Evolutionary conservation across 1,139 yeast genomes (phyloP).

Genomic region (Geotrichum klebahnii): DNA sequence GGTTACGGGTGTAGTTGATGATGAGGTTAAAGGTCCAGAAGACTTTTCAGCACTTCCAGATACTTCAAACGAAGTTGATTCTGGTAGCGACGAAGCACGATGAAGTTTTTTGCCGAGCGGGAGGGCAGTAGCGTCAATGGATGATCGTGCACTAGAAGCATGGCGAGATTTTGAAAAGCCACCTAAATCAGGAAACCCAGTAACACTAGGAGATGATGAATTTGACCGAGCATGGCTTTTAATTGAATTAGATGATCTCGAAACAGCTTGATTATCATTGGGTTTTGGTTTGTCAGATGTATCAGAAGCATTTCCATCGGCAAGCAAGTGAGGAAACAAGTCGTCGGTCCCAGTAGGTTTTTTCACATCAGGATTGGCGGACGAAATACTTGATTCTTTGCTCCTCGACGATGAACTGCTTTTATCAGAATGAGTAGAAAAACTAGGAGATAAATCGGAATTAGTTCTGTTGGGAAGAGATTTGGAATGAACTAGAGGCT

Average conservation of each 20-base stretch:
- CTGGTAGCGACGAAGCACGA: no score
- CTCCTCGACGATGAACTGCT: conserved; percentile 1
- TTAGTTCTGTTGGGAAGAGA: conserved; percentile 5
- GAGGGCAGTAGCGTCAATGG: no score
- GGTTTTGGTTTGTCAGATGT: not conserved
- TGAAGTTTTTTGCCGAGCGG: no score
- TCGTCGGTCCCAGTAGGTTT: conserved; percentile 15
- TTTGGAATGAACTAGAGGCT: conserved; percentile 6
- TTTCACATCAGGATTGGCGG: not conserved
- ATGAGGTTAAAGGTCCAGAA: no score
- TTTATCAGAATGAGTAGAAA: not conserved
- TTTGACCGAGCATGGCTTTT: no score
- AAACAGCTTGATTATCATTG: not conserved
- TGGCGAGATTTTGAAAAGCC: no score
- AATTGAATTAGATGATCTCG: not conserved
- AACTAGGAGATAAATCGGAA: not conserved
- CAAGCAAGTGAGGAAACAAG: conserved; percentile 22
- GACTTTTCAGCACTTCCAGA: no score
- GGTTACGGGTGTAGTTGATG: no score
- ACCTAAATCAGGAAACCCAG: no score
- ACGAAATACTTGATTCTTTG: not conserved
- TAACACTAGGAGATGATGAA: no score
- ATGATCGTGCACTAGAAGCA: no score
- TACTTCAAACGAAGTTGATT: no score
- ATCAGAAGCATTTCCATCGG: conserved; percentile 9